Conservation (phyloP, 2,329 filamentous ascomycete species). For the Berkeleyomyces rouxiae region DNA sequence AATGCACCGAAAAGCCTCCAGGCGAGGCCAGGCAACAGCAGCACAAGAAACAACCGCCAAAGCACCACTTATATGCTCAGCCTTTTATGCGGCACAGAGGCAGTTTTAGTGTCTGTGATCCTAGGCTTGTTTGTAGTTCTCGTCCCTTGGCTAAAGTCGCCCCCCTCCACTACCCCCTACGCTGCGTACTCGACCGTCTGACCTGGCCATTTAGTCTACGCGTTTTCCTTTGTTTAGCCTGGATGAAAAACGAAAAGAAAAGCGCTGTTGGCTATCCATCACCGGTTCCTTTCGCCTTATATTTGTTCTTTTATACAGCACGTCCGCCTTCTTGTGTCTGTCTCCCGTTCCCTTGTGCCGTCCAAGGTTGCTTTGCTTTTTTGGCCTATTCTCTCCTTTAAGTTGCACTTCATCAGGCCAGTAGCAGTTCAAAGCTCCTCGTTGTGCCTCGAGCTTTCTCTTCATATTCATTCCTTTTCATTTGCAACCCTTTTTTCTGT, state of each 20-base stretch:
- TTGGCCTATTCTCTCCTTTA: background rate
- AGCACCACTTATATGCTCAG: background rate
- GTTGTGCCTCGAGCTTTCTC: background rate
- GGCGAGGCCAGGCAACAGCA: background rate
- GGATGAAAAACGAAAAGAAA: background rate
- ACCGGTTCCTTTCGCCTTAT: background rate
- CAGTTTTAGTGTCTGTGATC: background rate
- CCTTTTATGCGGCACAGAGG: too few species aligned
- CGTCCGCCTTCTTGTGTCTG: background rate
- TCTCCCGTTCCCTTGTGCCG: background rate
- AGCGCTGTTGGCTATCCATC: background rate
- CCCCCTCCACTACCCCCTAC: background rate
- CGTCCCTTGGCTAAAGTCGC: background rate
- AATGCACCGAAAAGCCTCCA: background rate
- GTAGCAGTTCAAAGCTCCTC: background rate
- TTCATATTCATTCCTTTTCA: constrained; percentile 3
- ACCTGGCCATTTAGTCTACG: background rate
- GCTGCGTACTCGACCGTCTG: background rate
- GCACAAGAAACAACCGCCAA: background rate
- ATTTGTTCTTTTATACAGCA: background rate
- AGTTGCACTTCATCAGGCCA: background rate
- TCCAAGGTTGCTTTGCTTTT: background rate
- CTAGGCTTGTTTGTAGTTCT: background rate
- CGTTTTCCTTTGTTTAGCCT: background rate
- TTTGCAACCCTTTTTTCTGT: background rate